Base-by-base conservation (phyloP, 345 rosid species). In the Bruguiera gymnorhiza region DNA sequence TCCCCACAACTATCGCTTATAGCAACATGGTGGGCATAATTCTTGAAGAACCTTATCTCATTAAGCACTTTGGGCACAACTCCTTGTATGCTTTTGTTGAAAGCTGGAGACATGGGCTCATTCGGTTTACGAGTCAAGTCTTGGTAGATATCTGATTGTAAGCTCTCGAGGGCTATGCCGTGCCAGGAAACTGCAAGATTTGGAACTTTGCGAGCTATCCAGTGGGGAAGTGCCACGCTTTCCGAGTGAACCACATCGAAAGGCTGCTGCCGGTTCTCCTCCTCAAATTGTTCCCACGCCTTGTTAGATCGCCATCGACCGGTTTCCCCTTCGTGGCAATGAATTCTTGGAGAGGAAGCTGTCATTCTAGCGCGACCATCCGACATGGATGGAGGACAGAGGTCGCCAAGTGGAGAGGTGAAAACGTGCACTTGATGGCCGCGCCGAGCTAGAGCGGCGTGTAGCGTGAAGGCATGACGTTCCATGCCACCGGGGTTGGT, bases 1-100 rank as follows among this genome's bases (percentile, higher is more conserved):
- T 95, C 99, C 0, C 99, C 99, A 21, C 97, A 92, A 46, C 99
- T 95, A 78, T 92, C 92, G 23, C 97, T 95, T 61, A 89, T 92
- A 0, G 99, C 99, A 0, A 95, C 84, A 30, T 95, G 99, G 20
- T 92, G 96, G 10, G 87, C 84, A 18, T 95, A 95, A 39, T 78
- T 87, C 43, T 82, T 80, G 78, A 95, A 92, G 73, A 95, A 95
- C 65, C 97, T 81, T 15, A 92, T 95, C 79, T 92, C 97, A 2
- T 84, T 83, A 0, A 95, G 81, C 18, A 95, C 85, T 78, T 86
- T 92, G 0, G 88, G 97, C 26, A 95, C 74, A 54, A 81, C 88
- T n/a, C 89, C 84, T 8, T 85, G 76, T 9, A 91, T 8, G 60
- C 85, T 86, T 39, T 29, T 63, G 63, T 84, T 87, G 69, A 86